Evolutionary conservation across 2,329 filamentous ascomycete genomes (phyloP), one percentile per base, ranked within the genome.

Genomic region (Thelonectria rubi): DNA sequence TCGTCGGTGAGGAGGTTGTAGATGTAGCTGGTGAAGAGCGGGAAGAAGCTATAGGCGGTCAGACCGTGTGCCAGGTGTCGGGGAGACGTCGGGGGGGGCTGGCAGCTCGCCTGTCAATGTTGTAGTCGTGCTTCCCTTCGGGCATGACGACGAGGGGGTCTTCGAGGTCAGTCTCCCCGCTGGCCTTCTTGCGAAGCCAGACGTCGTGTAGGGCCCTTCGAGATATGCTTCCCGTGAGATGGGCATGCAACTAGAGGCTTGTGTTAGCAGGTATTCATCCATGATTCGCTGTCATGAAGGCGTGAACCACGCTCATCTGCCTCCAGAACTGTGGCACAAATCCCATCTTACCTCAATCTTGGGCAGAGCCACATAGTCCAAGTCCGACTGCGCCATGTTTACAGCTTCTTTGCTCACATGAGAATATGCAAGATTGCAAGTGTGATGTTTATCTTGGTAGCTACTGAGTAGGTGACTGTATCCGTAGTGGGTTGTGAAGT

Each of bases 161-260:
- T 51, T 87, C 81, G 1, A 94, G 78, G 10, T 81, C 73, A 3
- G 87, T 84, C 20, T 80, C 72, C 5, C 82, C 79, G 8, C 83
- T 76, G 3, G 78, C 77, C 60, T 84, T 86, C 73, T 88, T 91
- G 56, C 75, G 75, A 49, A 79, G 69, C 91, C 92, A 95, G 72
- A 94, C 87, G 39, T 91, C 84, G 72, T 93, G 91, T 2, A 95
- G 85, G 63, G 86, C 89, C 69, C 86, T 79, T 32, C 89, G 86
- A 72, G 86, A 90, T 74, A 95, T 92, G 75, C 90, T 93, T 55
- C 92, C 91, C 42, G 88, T 91, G 46, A 95, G 82, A 76, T 95
- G 91, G 64, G 92, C 91, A 71, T 95, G 92, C 55, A 94, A 84
- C 89, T 93, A 49, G 2, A 14, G 7, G 9, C 14, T n/a, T 4